Percentiles rank a stretch among this genome's conserved stretches.
These are phyloP conservation scores for Pythium brachiatum DNA, from an alignment of 352 stramenopile species.

Conservation along the genomic window DNA sequence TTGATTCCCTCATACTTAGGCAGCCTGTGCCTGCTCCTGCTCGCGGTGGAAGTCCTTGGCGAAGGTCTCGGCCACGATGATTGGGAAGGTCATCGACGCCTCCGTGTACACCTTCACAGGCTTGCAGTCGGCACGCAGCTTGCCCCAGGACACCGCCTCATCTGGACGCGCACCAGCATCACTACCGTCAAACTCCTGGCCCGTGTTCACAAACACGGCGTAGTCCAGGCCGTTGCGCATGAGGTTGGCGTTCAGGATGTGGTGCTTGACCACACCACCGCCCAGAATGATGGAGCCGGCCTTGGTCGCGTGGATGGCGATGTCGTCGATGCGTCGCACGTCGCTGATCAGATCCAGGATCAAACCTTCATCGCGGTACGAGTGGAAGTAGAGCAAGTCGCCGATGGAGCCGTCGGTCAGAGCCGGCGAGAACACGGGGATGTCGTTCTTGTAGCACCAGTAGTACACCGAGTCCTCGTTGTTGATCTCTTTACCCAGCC, in stretches of 20 bases:
- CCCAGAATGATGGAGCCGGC: constrained; percentile 98
- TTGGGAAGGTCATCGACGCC: constrained; percentile 97
- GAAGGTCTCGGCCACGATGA: constrained; percentile 99
- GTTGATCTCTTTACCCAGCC: constrained; percentile 97
- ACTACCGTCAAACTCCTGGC: constrained; percentile 97
- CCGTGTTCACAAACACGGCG: constrained; percentile 99
- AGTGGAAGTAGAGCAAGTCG: constrained; percentile 99
- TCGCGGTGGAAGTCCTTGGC: constrained; percentile 90
- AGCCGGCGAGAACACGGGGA: constrained; percentile 99
- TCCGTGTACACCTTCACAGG: constrained; percentile 98
- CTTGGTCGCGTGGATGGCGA: constrained; percentile 92
- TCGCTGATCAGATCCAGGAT: constrained; percentile 97
- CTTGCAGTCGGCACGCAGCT: constrained; percentile 92
- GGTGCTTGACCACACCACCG: constrained; percentile 97
- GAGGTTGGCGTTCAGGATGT: constrained; percentile 99
- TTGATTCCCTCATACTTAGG: no score
- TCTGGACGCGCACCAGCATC: constrained; percentile 97
- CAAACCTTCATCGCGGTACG: constrained; percentile 97
- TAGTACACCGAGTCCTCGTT: constrained; percentile 99
- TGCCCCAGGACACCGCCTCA: constrained; percentile 99
- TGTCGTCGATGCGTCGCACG: constrained; percentile 98
- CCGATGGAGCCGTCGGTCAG: constrained; percentile 99
- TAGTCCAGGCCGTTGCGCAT: constrained; percentile 99
- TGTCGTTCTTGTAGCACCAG: constrained; percentile 99
- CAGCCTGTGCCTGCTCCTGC: no score